phyloP scores from a whole-genome alignment of 495 filamentous ascomycete species.

The Talaromyces nanjingensis region DNA sequence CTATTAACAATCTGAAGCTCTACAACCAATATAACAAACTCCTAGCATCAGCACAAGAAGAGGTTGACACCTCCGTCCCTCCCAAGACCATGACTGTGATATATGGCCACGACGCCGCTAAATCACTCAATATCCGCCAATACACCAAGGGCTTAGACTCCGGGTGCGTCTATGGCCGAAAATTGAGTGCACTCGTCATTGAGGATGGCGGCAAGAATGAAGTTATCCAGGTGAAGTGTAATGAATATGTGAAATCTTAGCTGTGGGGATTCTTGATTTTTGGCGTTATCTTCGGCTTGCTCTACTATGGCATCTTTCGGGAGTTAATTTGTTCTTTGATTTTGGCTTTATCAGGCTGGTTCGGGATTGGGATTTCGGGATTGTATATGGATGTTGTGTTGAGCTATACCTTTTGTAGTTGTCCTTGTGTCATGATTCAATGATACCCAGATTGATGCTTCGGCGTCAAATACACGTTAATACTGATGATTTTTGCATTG shows the following conservation, averaged over 20 bases:
- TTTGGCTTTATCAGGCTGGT: neutral
- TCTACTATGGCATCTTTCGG: neutral
- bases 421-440: neutral
- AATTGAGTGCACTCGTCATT: slow-evolving; percentile 71
- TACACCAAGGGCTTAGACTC: slow-evolving; percentile 84
- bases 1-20: slow-evolving; percentile 21
- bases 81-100: slow-evolving; percentile 48
- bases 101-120: slow-evolving; percentile 81
- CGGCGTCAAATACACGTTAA: neutral
- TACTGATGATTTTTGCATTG: neutral
- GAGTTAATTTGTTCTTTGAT: neutral
- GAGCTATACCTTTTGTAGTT: neutral
- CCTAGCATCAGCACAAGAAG: slow-evolving; percentile 16
- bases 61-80: neutral
- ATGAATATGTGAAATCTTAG: slow-evolving; percentile 15
- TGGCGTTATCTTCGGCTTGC: neutral
- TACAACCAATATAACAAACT: slow-evolving; percentile 53
- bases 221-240: slow-evolving; percentile 30
- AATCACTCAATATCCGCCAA: slow-evolving; percentile 55
- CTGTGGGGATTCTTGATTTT: neutral
- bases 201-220: slow-evolving; percentile 37
- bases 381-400: neutral
- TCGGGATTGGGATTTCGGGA: neutral
- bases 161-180: slow-evolving; percentile 67
- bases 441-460: neutral